Conservation (phyloP, 108 stramenopile genomes). For the Nitzschia palea region DNA sequence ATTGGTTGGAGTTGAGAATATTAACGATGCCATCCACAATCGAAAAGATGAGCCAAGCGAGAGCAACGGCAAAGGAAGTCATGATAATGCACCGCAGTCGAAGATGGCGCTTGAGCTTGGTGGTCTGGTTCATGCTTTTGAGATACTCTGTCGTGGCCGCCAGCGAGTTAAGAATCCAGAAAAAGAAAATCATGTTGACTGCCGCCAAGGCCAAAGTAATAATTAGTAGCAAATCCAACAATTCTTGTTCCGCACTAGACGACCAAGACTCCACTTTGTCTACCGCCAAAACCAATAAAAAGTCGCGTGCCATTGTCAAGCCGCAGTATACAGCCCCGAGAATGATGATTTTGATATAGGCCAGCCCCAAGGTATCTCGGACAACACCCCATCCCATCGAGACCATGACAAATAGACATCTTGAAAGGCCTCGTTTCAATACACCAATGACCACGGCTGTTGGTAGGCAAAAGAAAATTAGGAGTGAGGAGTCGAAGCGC, state of each 20-base stretch:
- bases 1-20: conserved; percentile 46
- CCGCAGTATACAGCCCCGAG: conserved; percentile 67
- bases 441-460: conserved; percentile 61
- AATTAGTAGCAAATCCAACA: conserved; percentile 59
- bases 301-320: conserved; percentile 51
- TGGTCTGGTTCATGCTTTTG: conserved; percentile 72
- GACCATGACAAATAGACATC: conserved; percentile 72
- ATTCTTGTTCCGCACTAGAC: conserved; percentile 42
- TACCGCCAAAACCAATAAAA: conserved; percentile 60
- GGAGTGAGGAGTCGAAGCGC: not conserved
- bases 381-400: conserved; percentile 83
- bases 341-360: conserved; percentile 55
- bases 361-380: conserved; percentile 51
- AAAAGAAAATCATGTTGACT: conserved; percentile 67
- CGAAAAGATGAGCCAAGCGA: conserved; percentile 63
- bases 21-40: conserved; percentile 50
- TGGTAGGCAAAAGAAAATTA: not conserved
- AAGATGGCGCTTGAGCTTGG: conserved; percentile 64
- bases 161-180: conserved; percentile 73
- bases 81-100: conserved; percentile 64
- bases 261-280: conserved; percentile 51
- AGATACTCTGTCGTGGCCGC: conserved; percentile 67
- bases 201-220: conserved; percentile 25
- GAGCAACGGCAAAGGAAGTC: conserved; percentile 55
- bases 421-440: conserved; percentile 61